Evolutionary conservation across 345 rosid genomes (phyloP).

Genomic region (Dimocarpus longan): DNA sequence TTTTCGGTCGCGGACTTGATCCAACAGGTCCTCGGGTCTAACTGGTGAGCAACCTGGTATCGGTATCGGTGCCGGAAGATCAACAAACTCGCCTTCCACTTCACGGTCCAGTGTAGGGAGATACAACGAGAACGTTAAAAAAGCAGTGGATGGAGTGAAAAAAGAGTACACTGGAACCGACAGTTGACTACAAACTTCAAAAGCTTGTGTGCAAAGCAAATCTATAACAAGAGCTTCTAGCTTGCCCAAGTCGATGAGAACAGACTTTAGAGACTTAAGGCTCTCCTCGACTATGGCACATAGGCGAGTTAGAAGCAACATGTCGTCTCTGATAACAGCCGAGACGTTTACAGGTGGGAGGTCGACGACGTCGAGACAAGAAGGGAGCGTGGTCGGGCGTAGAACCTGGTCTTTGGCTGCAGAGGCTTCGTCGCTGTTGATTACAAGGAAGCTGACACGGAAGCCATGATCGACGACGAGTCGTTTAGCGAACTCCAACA

Average conservation of each 20-base stretch:
- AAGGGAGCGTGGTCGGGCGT: slow-evolving; percentile 24
- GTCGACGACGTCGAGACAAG: slow-evolving; percentile 23
- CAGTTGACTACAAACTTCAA: slow-evolving; percentile 34
- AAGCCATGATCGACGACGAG: slow-evolving; percentile 31
- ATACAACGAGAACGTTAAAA: slow-evolving; percentile 31
- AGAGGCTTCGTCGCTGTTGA: slow-evolving; percentile 24
- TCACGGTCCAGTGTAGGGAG: slow-evolving; percentile 29
- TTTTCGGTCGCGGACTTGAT: slow-evolving; percentile 25
- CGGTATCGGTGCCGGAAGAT: slow-evolving; percentile 23
- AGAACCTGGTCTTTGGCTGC: slow-evolving; percentile 30
- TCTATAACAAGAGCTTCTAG: slow-evolving; percentile 41
- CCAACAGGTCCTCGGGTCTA: slow-evolving; percentile 22
- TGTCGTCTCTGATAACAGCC: slow-evolving; percentile 15
- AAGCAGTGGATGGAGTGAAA: slow-evolving; percentile 26
- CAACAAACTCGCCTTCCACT: slow-evolving; percentile 30
- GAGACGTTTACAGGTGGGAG: slow-evolving; percentile 40
- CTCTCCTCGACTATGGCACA: slow-evolving; percentile 28
- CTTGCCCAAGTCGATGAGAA: slow-evolving; percentile 7
- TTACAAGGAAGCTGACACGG: slow-evolving; percentile 34
- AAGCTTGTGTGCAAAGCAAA: slow-evolving; percentile 34
- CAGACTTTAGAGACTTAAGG: slow-evolving; percentile 28
- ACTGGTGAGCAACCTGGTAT: slow-evolving; percentile 44
- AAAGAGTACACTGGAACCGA: slow-evolving; percentile 33
- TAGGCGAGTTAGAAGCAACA: slow-evolving; percentile 18
- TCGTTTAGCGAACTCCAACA: slow-evolving; percentile 44